These are phyloP conservation scores for Saccharomyces hybrid DNA, from an alignment of 1,139 yeast species.

Conservation along the genomic window DNA sequence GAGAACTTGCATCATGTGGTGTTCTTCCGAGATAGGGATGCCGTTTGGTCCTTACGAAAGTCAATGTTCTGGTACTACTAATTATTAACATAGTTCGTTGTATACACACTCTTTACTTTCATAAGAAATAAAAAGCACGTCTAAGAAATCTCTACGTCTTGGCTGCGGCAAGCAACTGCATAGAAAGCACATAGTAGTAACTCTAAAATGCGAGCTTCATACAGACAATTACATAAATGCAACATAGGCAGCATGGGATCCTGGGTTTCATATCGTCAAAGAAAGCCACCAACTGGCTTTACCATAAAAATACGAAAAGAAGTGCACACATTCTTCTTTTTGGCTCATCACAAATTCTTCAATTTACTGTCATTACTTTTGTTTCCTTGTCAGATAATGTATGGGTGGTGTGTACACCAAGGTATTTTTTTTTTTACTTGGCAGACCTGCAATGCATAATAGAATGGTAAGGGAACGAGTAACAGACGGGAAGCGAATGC, in stretches of 20 bases:
- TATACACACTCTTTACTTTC: neutral
- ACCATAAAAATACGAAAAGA: neutral
- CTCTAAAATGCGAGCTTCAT: neutral
- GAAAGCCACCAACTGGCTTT: neutral
- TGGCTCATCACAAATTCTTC: neutral
- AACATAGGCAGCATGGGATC: neutral
- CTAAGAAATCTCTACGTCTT: neutral
- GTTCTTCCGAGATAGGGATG: too few relatives aligned
- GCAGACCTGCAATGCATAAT: neutral
- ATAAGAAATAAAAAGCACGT: neutral
- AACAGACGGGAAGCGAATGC: neutral
- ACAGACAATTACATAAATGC: neutral
- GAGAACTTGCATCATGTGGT: neutral
- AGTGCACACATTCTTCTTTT: neutral
- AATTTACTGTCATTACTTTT: neutral
- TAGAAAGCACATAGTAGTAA: neutral
- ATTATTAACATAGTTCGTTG: neutral
- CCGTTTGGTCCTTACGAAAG: too few relatives aligned
- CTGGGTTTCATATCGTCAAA: neutral
- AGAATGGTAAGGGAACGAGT: neutral
- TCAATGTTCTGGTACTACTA: neutral
- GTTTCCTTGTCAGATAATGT: neutral
- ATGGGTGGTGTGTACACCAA: neutral
- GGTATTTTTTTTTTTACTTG: neutral
- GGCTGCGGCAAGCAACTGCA: neutral